Evolutionary conservation across 2,329 filamentous ascomycete species (phyloP).

Genomic region (Huntiella abstrusa): DNA sequence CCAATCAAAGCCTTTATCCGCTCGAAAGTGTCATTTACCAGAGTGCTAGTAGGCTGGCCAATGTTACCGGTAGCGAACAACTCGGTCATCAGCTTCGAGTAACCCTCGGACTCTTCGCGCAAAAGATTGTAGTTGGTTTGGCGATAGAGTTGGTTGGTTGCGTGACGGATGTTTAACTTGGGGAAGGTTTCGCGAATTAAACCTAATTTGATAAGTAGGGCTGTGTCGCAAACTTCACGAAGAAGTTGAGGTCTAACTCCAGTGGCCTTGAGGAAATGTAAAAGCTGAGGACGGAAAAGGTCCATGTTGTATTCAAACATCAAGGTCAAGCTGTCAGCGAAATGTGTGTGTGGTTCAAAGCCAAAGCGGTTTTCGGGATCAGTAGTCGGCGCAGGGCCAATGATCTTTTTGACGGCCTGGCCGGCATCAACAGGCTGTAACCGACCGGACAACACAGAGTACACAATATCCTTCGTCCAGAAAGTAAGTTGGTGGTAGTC

Average conservation of each 20-base stretch:
- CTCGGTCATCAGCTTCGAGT: conserved; percentile 88
- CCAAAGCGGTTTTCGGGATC: conserved; percentile 29
- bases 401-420: conserved; percentile 51
- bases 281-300: conserved; percentile 32
- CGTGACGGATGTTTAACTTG: conserved; percentile 67
- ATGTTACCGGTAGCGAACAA: conserved; percentile 74
- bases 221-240: conserved; percentile 66
- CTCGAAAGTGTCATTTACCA: conserved; percentile 74
- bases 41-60: conserved; percentile 52
- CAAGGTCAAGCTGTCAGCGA: conserved; percentile 68
- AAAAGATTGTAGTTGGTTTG: conserved; percentile 94
- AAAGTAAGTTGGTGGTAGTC: conserved; percentile 50
- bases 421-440: conserved; percentile 53
- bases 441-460: conserved; percentile 50
- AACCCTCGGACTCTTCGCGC: conserved; percentile 89
- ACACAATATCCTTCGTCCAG: conserved; percentile 71
- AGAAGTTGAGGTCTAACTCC: conserved; percentile 53
- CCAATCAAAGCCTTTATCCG: conserved; percentile 87
- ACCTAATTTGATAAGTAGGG: conserved; percentile 54
- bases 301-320: conserved; percentile 51
- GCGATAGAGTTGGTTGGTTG: conserved; percentile 82
- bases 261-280: conserved; percentile 51
- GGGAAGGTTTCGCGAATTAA: conserved; percentile 73
- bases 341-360: conserved; percentile 49
- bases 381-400: conserved; percentile 36